Base-by-base conservation (phyloP, 192 early-diverging fungal species). In the Coemansia furcata region DNA sequence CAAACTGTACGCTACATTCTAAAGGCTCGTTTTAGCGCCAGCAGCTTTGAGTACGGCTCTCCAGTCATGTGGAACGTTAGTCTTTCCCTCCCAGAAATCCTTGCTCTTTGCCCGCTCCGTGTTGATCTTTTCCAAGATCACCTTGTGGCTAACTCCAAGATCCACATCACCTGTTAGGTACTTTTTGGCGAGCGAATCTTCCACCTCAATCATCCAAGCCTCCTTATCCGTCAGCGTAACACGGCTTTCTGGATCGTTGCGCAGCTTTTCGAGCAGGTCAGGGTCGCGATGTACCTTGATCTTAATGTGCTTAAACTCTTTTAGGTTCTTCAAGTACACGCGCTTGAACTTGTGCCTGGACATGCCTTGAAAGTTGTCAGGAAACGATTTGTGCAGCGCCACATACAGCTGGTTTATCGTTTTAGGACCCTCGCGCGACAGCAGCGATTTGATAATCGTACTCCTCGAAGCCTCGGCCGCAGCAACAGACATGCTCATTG, bases 1-100 rank as follows among this genome's bases (percentile, higher is more conserved):
- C 35, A 46, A 49, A 49, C 3, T 49, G 40, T 42, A 42, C 15
- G 15, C 15, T 42, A 15, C 15, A 42, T 42, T 42, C 50, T 68
- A 70, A 14, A 70, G 60, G 52, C 39, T 63, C 6, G 52, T 57
- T 33, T 69, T 74, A 14, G 60, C 55, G 15, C 71, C 75, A 19
- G 66, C 50, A 3, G 58, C 69, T 44, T 75, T 62, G 21, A 75
- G 52, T 26, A 68, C 61, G 2, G 72, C 62, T 55, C 57, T 71
- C 81, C 81, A 83, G 67, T 83, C 76, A 43, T 78, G 70, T 17
- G 81, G 81, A 9, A 38, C 62, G 42, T 83, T 83, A 7, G 69
- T 60, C 29, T 66, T 72, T 59, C 81, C 81, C 26, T 71, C 47
- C 81, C 81, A 83, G 54, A 83, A 83, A 21, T 68, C 73, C 58